Evolutionary conservation across 495 filamentous ascomycete genomes (phyloP), one percentile per base, ranked within the genome.

Genomic region (Aspergillus haitiensis): DNA sequence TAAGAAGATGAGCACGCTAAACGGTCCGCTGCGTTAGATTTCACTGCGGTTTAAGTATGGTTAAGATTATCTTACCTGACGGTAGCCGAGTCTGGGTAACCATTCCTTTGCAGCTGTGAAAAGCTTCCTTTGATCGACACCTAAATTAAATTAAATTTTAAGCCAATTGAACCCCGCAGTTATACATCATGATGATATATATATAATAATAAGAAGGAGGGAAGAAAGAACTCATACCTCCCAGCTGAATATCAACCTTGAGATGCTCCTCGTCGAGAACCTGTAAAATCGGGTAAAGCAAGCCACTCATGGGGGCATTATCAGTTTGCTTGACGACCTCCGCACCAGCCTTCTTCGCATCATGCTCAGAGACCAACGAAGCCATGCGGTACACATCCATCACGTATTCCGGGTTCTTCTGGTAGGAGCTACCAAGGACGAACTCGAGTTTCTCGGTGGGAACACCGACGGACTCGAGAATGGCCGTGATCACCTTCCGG

Each of bases 271-370:
- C 94, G 64, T 98, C 93, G 33, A 98, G 78, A 5, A 88, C 87
- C 74, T 98, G 94, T 69, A 98, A 87, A 13, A 81, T 54, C 3
- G 72, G 65, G 65, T 98, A 98, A 47, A 97, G 80, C 12, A 97
- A 80, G 0, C 92, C 92, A 60, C 81, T 84, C 47, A 98, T 64
- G 9, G 88, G 83, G 27, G 89, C 82, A 63, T 89, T 90, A 18
- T 81, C 81, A 11, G 86, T 82, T 76, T 97, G 91, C 79, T 98
- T 98, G 45, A 98, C 92, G 7, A 98, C 82, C 68, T 98, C 94
- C 1, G 90, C 88, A 12, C 94, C 93, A 0, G 92, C 91, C 72
- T 91, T 93, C 69, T 89, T 88, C 6, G 90, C 86, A 67, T 93
- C 90, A 34, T 66, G 61, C 54, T 67, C 65, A 13, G 65, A 67